phyloP scores from a whole-genome alignment of 176 grass and related monocot species.

The Urochloa ruziziensis region DNA sequence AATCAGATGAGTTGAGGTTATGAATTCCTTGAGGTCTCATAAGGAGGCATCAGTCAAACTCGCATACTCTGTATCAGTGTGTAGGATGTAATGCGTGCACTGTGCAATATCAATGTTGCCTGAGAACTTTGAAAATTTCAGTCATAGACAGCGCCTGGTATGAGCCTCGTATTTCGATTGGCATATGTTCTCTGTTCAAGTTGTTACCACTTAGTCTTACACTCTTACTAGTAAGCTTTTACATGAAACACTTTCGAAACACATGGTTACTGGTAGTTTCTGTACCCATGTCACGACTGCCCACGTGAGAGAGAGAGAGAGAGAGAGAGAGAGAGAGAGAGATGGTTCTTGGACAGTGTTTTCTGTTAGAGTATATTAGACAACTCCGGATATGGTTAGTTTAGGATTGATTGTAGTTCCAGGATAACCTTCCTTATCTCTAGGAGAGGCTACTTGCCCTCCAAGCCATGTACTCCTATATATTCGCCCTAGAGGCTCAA shows the following conservation, averaged over 20 bases:
- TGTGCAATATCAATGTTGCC: neutral
- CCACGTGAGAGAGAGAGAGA: neutral
- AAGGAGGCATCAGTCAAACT: neutral
- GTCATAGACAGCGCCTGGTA: neutral
- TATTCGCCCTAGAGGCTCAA: too few species aligned
- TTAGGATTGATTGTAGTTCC: too few species aligned
- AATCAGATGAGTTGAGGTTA: neutral
- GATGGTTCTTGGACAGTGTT: constrained; percentile 4
- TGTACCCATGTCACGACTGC: neutral
- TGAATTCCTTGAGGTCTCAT: neutral
- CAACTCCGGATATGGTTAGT: too few species aligned
- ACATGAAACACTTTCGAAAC: neutral
- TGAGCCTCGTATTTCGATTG: neutral
- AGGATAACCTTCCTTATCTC: too few species aligned
- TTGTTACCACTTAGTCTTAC: neutral
- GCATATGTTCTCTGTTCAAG: neutral
- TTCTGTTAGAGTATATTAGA: too few species aligned
- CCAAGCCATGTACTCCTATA: too few species aligned
- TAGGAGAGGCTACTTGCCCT: too few species aligned
- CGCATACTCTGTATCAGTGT: neutral
- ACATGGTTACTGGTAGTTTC: neutral
- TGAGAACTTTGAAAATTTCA: constrained; percentile 4
- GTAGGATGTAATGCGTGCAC: neutral
- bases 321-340: neutral
- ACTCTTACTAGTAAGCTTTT: neutral